A percentile compares a stretch with the other conserved stretches of the same genome.
phyloP scores from a whole-genome alignment of 2,329 filamentous ascomycete species.

The Fusarium napiforme region DNA sequence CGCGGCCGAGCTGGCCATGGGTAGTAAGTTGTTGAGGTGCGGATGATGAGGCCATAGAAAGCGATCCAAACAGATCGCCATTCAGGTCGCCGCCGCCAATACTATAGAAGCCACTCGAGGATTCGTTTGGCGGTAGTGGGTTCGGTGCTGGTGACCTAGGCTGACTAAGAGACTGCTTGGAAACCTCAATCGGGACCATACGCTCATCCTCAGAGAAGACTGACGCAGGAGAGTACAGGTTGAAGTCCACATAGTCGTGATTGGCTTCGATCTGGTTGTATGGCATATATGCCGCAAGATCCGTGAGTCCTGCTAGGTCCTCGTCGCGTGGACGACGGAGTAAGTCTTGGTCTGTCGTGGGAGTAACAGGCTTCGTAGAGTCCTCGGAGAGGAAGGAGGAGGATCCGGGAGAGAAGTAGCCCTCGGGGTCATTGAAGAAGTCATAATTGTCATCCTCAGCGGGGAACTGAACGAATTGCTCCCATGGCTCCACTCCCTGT shows the following conservation, averaged over 20 bases:
- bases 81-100: neutral
- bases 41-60: neutral
- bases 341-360: conserved; percentile 41
- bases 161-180: conserved; percentile 33
- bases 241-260: conserved; percentile 64
- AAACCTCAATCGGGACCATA: conserved; percentile 47
- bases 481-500: conserved; percentile 51
- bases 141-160: conserved; percentile 28
- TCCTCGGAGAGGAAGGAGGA: conserved; percentile 43
- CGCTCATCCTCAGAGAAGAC: conserved; percentile 62
- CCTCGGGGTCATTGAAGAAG: conserved; percentile 58
- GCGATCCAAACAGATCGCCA: conserved; percentile 9
- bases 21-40: conserved; percentile 8
- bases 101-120: conserved; percentile 8
- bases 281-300: conserved; percentile 33
- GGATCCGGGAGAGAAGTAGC: conserved; percentile 55
- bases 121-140: conserved; percentile 21
- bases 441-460: conserved; percentile 54
- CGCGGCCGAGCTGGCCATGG: conserved; percentile 15
- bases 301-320: conserved; percentile 7
- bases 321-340: neutral
- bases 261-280: conserved; percentile 38
- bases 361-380: conserved; percentile 44
- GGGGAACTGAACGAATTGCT: conserved; percentile 60
- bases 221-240: conserved; percentile 63